Evolutionary conservation across 139 green algal species (phyloP).

Genomic region (Mesotaenium endlicherianum): DNA sequence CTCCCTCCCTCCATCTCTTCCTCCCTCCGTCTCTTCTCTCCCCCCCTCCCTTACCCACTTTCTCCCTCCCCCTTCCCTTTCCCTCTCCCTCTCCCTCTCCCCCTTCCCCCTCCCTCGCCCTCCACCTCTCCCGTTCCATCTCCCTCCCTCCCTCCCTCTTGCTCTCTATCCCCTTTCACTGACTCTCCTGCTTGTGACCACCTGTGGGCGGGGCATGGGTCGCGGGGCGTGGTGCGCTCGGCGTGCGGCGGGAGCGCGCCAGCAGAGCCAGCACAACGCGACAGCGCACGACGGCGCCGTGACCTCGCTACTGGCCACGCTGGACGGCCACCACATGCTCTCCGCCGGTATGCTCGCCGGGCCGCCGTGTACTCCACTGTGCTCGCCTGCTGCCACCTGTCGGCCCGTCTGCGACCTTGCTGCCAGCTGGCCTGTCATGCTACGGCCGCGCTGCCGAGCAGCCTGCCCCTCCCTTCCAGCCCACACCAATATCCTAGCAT

Average conservation of each 20-base stretch:
- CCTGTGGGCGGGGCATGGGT: not conserved
- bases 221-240: not conserved
- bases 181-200: not conserved
- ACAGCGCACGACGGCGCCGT: slow-evolving; percentile 31
- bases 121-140: not conserved
- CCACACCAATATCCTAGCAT: too few species aligned
- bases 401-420: too few species aligned
- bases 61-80: not conserved
- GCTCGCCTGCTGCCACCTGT: too few species aligned
- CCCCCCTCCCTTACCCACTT: not conserved
- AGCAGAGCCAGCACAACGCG: not conserved
- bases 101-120: not conserved
- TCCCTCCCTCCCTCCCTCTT: not conserved
- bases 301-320: slow-evolving; percentile 58
- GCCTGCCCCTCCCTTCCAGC: too few species aligned
- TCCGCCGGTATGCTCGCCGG: slow-evolving; percentile 50
- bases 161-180: not conserved
- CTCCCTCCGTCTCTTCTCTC: not conserved
- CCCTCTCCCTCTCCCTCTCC: not conserved
- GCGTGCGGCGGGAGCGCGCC: too few species aligned
- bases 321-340: slow-evolving; percentile 67
- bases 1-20: not conserved
- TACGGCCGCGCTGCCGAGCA: too few species aligned
- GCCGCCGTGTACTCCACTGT: too few species aligned
- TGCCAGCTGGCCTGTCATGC: too few species aligned